Percentiles rank a stretch among this genome's conserved stretches.
Evolutionary conservation across 495 filamentous ascomycete genomes (phyloP).

Genomic region (Cryomyces antarcticus): DNA sequence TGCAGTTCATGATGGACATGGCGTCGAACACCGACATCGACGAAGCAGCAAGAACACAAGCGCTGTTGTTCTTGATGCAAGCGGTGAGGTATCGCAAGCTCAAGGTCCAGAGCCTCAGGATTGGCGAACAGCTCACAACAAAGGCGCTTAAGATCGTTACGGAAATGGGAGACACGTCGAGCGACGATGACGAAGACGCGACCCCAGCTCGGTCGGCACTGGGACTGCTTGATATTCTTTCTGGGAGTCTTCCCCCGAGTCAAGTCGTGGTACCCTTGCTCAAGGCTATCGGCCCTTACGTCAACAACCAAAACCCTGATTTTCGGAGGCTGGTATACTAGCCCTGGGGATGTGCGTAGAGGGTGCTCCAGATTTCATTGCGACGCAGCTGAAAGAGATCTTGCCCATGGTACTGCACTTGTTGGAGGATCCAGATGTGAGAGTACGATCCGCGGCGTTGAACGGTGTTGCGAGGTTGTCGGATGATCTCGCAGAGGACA

Average conservation of each 20-base stretch:
- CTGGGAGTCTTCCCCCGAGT: constrained; percentile 69
- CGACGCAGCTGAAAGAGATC: constrained; percentile 67
- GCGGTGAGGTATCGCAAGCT: constrained; percentile 78
- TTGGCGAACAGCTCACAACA: constrained; percentile 68
- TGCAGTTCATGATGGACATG: constrained; percentile 87
- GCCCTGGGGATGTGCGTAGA: constrained; percentile 88
- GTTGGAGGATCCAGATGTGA: constrained; percentile 58
- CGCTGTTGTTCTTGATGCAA: constrained; percentile 84
- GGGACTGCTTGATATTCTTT: constrained; percentile 70
- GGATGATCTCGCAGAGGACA: constrained; percentile 79
- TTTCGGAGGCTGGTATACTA: constrained; percentile 78
- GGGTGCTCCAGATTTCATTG: constrained; percentile 89
- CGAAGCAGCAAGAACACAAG: constrained; percentile 73
- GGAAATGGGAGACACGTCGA: constrained; percentile 52
- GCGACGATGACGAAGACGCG: constrained; percentile 70
- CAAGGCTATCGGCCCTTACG: constrained; percentile 61
- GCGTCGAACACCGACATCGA: constrained; percentile 51
- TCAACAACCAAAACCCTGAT: constrained; percentile 47
- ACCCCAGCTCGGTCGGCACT: constrained; percentile 78
- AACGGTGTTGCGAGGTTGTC: constrained; percentile 72
- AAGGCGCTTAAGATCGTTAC: constrained; percentile 75
- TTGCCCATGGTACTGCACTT: constrained; percentile 73
- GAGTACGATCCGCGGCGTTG: constrained; percentile 70
- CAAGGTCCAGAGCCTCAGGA: constrained; percentile 72
- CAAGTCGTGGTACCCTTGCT: constrained; percentile 90